A percentile compares a stretch with the other conserved stretches of the same genome.
phyloP scores from a whole-genome alignment of 2,329 filamentous ascomycete genomes.

The Endocalyx cinctus region DNA sequence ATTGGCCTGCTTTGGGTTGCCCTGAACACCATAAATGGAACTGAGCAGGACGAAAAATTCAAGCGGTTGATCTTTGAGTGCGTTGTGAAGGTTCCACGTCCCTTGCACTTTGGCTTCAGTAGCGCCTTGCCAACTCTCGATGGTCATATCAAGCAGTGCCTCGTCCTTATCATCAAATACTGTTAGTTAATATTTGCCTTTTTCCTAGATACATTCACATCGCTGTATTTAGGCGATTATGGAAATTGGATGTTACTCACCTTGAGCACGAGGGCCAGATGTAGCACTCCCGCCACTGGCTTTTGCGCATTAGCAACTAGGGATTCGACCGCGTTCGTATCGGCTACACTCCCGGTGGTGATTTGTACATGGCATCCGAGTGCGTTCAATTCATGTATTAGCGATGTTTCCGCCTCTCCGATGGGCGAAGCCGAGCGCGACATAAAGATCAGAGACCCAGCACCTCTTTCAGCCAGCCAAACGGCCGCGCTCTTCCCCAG shows the following conservation, averaged over 20 bases:
- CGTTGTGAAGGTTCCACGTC: constrained; percentile 3
- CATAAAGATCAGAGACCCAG: not conserved
- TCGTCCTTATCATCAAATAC: not conserved
- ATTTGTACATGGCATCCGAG: not conserved
- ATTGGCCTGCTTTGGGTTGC: constrained; percentile 1
- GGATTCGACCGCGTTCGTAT: not conserved
- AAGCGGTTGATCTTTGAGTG: not conserved
- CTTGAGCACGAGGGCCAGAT: not conserved
- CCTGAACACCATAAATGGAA: not conserved
- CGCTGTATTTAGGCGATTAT: no score
- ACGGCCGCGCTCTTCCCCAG: not conserved
- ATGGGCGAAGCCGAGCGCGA: not conserved
- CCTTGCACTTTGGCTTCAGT: not conserved
- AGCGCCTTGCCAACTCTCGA: not conserved
- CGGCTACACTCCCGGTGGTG: not conserved
- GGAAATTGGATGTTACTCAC: not conserved
- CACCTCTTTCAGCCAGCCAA: not conserved
- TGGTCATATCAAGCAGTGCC: not conserved
- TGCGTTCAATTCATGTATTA: not conserved
- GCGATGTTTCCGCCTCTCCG: not conserved
- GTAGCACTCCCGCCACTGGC: not conserved
- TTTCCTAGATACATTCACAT: no score
- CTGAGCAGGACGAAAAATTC: constrained; percentile 1
- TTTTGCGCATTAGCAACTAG: not conserved
- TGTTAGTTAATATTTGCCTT: not conserved